A percentile compares a stretch with the other conserved stretches of the same genome.
phyloP scores from a whole-genome alignment of 305 asterid species.

The Fraxinus platypoda region DNA sequence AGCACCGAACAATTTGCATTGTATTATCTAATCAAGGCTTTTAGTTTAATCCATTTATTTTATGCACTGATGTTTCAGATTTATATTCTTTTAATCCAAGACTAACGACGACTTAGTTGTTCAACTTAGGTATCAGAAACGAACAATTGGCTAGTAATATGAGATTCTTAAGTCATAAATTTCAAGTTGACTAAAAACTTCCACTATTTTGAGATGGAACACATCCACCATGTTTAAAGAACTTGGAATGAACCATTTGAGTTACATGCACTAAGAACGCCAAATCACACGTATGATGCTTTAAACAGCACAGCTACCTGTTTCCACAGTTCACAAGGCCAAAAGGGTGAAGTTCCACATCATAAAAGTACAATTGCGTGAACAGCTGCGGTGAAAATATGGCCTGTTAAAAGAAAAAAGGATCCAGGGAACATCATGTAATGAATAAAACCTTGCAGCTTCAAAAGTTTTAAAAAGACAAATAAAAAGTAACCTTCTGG shows the following conservation, averaged over 20 bases:
- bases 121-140: neutral
- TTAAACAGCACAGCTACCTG: slow-evolving; percentile 35
- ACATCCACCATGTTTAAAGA: neutral
- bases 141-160: neutral
- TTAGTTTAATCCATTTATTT: neutral
- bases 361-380: slow-evolving; percentile 44
- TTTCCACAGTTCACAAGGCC: slow-evolving; percentile 63
- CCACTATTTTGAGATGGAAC: neutral
- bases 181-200: neutral
- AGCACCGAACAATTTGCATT: neutral
- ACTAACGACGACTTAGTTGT: neutral
- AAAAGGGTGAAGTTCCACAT: slow-evolving; percentile 45
- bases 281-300: neutral
- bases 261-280: neutral
- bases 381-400: slow-evolving; percentile 45
- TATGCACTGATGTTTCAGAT: neutral
- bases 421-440: slow-evolving; percentile 7
- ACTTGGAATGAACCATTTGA: neutral
- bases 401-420: slow-evolving; percentile 32
- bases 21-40: neutral
- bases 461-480: neutral
- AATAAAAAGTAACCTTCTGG: slow-evolving; percentile 37
- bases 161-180: neutral
- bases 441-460: slow-evolving; percentile 2
- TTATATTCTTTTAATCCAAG: neutral